Base-by-base conservation (phyloP, 2,329 filamentous ascomycete genomes). In the Claviceps maximensis region DNA sequence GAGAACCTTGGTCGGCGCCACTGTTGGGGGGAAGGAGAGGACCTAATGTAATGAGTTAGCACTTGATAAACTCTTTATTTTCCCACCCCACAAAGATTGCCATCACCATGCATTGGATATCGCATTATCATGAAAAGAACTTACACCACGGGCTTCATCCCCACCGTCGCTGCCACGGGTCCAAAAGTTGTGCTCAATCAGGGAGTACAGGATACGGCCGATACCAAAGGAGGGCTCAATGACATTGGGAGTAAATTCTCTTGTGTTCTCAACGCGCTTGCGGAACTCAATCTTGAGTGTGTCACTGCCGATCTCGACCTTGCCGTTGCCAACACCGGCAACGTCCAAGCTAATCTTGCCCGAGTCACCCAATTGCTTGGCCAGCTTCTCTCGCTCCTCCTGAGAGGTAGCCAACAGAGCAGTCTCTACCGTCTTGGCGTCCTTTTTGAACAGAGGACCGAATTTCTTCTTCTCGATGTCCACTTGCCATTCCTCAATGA, bases 191-290 rank as follows among this genome's bases (percentile, higher is more conserved):
- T 98, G 93, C 74, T 98, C 93, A 65, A 95, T 86, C 63, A 98
- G 74, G 56, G 86, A 84, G 75, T 95, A 97, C 54, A 97, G 75
- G 57, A 97, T 96, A 62, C 91, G 83, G 55, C 91, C 93, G 64
- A 97, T 95, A 75, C 91, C 91, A 63, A 97, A 98, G 0, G 91
- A 97, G 1, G 91, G 93, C 74, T 98, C 93, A 61, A 97, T 94
- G 48, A 95, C 89, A 65, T 96, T 96, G 55, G 91, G 91, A 0
- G 86, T 94, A 73, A 88, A 98, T 68, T 96, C 90, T 62, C 93
- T 81, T 54, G 84, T 81, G 66, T 95, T 85, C 69, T 95, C 88
- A 4, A 83, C 79, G 57, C 89, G 78, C 60, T 85, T 95, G 61
- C 84, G 82, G 73, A 87, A 89, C 73, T 90, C 87, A 61, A 97